A percentile compares a stretch with the other conserved stretches of the same genome.
Conservation (phyloP, 208 protist genomes). For the Crithidia sp. region DNA sequence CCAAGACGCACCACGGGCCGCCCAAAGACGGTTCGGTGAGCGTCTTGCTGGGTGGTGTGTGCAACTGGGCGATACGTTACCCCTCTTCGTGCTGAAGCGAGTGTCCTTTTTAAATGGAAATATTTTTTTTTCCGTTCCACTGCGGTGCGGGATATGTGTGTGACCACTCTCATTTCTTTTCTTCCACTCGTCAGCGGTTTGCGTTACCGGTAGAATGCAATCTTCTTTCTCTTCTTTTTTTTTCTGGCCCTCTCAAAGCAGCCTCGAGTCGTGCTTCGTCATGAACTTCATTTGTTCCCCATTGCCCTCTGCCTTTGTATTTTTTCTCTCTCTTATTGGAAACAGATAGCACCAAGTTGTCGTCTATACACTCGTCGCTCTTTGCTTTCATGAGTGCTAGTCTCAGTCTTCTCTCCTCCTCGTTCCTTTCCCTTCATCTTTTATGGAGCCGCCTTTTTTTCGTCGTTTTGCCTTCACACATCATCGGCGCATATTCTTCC, state of each 20-base stretch:
- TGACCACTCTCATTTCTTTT: too few species aligned
- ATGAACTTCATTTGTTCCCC: too few species aligned
- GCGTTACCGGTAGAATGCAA: neutral
- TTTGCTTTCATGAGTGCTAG: too few species aligned
- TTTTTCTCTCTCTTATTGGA: conserved; percentile 12
- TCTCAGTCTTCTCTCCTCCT: too few species aligned
- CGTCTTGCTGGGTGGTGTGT: conserved; percentile 52
- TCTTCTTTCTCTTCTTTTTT: neutral
- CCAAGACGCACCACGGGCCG: conserved; percentile 13
- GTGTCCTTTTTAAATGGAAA: neutral
- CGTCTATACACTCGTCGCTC: too few species aligned
- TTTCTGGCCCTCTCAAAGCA: neutral
- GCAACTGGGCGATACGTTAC: conserved; percentile 29
- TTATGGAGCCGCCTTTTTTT: too few species aligned
- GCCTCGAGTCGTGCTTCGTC: too few species aligned
- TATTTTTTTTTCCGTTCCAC: conserved; percentile 1
- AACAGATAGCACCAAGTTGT: neutral
- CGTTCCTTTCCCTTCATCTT: too few species aligned
- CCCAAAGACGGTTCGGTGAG: conserved; percentile 24
- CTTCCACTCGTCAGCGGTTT: neutral
- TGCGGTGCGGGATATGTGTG: neutral
- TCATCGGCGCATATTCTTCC: too few species aligned
- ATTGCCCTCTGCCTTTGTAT: neutral
- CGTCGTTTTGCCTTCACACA: too few species aligned
- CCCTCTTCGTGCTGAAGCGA: neutral